Conservation (phyloP, 805 yeast genomes). For the Monosporozyma servazzii region DNA sequence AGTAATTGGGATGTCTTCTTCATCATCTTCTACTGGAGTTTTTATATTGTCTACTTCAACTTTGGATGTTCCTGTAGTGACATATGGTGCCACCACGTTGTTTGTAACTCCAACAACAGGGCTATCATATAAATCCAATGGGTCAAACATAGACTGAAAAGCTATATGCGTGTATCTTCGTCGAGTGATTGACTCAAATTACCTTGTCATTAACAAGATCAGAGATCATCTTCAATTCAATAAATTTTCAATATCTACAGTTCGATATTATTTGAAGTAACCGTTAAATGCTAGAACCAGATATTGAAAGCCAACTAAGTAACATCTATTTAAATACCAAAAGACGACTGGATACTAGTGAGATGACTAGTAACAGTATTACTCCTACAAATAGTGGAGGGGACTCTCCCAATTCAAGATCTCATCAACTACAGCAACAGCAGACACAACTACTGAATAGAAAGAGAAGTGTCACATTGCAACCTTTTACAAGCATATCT, state of each 20-base stretch:
- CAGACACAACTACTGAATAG: not conserved
- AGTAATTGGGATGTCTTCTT: constrained; percentile 34
- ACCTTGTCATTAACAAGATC: constrained; percentile 13
- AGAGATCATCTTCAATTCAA: not conserved
- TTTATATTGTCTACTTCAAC: not conserved
- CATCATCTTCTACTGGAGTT: constrained; percentile 14
- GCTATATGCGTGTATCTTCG: constrained; percentile 24
- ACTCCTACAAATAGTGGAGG: not conserved
- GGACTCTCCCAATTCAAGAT: not conserved
- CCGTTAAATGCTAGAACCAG: not conserved
- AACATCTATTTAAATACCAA: not conserved
- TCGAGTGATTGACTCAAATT: constrained; percentile 35
- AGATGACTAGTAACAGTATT: not conserved
- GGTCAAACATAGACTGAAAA: constrained; percentile 25
- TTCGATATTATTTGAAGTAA: not conserved
- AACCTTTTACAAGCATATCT: constrained; percentile 2
- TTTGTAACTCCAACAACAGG: not conserved
- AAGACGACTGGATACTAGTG: not conserved
- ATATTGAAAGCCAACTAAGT: not conserved
- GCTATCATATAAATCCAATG: constrained; percentile 29
- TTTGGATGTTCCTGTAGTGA: not conserved
- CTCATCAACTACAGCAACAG: not conserved
- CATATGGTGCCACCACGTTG: not conserved
- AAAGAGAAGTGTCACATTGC: constrained; percentile 7
- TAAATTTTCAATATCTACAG: not conserved